These are phyloP conservation scores for Talaromyces piceae DNA, from an alignment of 2,329 filamentous ascomycete species.

Conservation along the genomic window DNA sequence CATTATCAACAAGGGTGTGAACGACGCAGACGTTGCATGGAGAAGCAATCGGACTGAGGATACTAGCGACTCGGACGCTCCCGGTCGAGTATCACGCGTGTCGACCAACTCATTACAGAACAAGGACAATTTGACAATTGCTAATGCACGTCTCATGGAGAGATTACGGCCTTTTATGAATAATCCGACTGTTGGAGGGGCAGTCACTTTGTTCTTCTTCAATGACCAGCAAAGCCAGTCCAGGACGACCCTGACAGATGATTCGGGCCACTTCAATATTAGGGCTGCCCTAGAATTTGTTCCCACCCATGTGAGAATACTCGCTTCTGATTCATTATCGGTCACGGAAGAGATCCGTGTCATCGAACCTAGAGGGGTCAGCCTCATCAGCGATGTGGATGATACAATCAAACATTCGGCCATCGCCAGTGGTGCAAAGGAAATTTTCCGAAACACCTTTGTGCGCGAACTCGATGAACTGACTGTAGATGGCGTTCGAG, in stretches of 20 bases:
- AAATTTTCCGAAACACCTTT: slow-evolving; percentile 96
- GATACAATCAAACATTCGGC: slow-evolving; percentile 96
- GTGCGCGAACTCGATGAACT: slow-evolving; percentile 76
- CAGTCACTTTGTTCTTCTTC: slow-evolving; percentile 93
- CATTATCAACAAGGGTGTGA: slow-evolving; percentile 64
- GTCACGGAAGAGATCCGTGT: slow-evolving; percentile 70
- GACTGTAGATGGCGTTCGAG: slow-evolving; percentile 75
- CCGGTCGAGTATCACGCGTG: slow-evolving; percentile 30
- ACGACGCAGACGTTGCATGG: slow-evolving; percentile 62
- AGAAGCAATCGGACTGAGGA: slow-evolving; percentile 48
- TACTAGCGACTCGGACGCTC: slow-evolving; percentile 19
- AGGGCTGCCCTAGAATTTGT: slow-evolving; percentile 80
- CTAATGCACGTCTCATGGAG: slow-evolving; percentile 82
- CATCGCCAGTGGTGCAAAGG: slow-evolving; percentile 75
- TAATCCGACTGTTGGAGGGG: slow-evolving; percentile 65
- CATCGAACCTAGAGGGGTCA: slow-evolving; percentile 72
- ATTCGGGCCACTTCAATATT: slow-evolving; percentile 78
- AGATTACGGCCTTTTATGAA: slow-evolving; percentile 85
- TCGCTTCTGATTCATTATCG: slow-evolving; percentile 79
- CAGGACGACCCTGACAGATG: slow-evolving; percentile 75
- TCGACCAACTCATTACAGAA: slow-evolving; percentile 52
- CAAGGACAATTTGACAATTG: slow-evolving; percentile 65
- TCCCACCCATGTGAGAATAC: slow-evolving; percentile 78
- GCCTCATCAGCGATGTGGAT: slow-evolving; percentile 93
- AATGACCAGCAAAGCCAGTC: slow-evolving; percentile 77